Evolutionary conservation across 148 eudicot genomes (phyloP).

Genomic region (Cornus suecica): DNA sequence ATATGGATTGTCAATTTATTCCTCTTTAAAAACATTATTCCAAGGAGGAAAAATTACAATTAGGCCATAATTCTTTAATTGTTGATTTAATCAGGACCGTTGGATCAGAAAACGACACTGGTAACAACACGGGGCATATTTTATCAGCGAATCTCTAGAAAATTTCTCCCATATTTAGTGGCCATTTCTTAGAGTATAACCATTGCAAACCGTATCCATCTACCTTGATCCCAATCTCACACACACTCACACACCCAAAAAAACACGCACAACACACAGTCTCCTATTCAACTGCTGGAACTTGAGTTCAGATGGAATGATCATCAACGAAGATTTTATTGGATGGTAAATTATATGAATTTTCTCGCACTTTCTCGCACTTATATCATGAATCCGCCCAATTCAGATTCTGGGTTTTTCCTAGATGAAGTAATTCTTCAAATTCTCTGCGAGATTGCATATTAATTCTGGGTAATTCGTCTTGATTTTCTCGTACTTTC

Average conservation of each 20-base stretch:
- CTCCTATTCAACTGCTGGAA: background rate
- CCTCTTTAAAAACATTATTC: no score
- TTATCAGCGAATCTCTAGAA: background rate
- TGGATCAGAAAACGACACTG: background rate
- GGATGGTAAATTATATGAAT: slow-evolving; percentile 1
- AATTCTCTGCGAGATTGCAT: slow-evolving; percentile 71
- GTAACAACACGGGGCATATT: background rate
- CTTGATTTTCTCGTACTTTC: slow-evolving; percentile 6
- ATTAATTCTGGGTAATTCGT: no score
- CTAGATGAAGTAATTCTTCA: slow-evolving; percentile 77
- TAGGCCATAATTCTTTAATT: no score
- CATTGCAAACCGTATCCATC: background rate
- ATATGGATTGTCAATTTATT: no score
- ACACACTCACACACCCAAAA: background rate
- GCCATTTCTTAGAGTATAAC: background rate
- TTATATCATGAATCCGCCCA: slow-evolving; percentile 35
- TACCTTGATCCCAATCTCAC: background rate
- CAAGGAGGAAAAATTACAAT: no score
- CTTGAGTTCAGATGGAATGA: background rate
- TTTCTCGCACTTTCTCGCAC: slow-evolving; percentile 1
- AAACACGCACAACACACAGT: background rate
- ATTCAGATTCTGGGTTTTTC: slow-evolving; percentile 48
- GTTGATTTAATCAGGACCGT: background rate
- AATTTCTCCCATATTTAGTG: slow-evolving; percentile 2
- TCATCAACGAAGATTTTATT: slow-evolving; percentile 10